A percentile compares a stretch with the other conserved stretches of the same genome.
These are phyloP conservation scores for Ophiostoma sp. DNA, from an alignment of 2,329 filamentous ascomycete species.

Conservation along the genomic window DNA sequence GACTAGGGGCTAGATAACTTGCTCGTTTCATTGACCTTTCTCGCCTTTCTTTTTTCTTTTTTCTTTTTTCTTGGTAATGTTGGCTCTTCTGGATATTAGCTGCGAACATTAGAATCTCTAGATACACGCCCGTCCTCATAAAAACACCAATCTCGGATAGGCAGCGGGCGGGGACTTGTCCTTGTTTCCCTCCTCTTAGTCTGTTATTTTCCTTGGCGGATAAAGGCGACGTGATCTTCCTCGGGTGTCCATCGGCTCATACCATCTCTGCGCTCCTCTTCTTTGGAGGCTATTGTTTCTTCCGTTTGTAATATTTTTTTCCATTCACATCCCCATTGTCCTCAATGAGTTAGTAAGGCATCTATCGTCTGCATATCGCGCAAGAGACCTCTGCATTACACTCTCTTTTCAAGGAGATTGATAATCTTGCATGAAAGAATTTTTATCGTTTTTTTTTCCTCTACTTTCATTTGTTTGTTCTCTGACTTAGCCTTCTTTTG, in stretches of 20 bases:
- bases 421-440: conserved; percentile 26
- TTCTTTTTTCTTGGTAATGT: not conserved
- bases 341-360: not conserved
- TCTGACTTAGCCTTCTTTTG: conserved; percentile 6
- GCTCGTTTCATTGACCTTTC: not conserved
- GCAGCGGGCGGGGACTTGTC: not conserved
- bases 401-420: conserved; percentile 18
- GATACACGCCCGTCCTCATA: not conserved
- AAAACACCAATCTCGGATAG: not conserved
- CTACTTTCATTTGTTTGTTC: not conserved
- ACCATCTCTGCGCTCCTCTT: not conserved
- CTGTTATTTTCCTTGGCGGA: not conserved
- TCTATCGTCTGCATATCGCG: not conserved
- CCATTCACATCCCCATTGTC: not conserved
- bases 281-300: not conserved
- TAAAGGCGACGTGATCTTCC: not conserved
- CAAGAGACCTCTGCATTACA: not conserved
- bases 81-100: not conserved
- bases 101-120: not conserved
- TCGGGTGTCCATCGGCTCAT: not conserved
- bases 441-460: not conserved
- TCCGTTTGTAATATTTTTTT: not conserved
- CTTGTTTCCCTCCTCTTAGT: not conserved
- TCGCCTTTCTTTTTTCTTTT: not conserved
- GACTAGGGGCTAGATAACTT: not conserved